Evolutionary conservation across 345 rosid genomes (phyloP), one percentile per base, ranked within the genome.

Genomic region (Brassica rapa): DNA sequence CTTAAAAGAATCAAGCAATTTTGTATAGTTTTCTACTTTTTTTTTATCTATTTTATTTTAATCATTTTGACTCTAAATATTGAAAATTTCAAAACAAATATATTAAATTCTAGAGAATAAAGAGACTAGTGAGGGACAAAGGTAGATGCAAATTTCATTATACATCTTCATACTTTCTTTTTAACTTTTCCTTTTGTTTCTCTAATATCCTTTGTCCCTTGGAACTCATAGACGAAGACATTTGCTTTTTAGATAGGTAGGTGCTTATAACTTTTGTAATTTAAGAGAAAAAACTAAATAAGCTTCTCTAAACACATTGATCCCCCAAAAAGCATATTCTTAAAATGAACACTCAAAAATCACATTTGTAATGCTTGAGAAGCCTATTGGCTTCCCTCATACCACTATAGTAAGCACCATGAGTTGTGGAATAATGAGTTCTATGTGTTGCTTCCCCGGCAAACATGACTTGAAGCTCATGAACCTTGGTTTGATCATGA

Each of bases 381-480:
- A 95, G 94, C 90, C 99, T 88, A 82, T 84, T 84, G 82, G 99
- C 98, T 89, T 95, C 97, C 53, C 97, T 95, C 63, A 93, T 83
- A 32, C 97, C 98, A 83, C 99, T 95, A 77, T 84, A 89, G 82
- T 93, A 95, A 70, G 99, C 99, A 19, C 99, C 99, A 72, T 95
- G 99, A 63, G 99, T 92, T 3, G 99, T 93, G 2, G 99, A 95
- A 76, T 95, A 95, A 71, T 95, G 98, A 29, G 93, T 92, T 85
- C 97, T 88, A 72, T 95, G 98, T 19, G 99, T 95, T 60, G 94
- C 98, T 75, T 95, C 99, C 75, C 99, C 99, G 68, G 99, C 99
- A 87, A 95, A 95, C 78, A 95, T 83, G 35, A 93, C 83, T 79
- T 91, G 97, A 53, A 95, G 90, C 66, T 76, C 81, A 32, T n/a